Evolutionary conservation across 352 stramenopile species (phyloP).

Genomic region (Phytophthora idaei): DNA sequence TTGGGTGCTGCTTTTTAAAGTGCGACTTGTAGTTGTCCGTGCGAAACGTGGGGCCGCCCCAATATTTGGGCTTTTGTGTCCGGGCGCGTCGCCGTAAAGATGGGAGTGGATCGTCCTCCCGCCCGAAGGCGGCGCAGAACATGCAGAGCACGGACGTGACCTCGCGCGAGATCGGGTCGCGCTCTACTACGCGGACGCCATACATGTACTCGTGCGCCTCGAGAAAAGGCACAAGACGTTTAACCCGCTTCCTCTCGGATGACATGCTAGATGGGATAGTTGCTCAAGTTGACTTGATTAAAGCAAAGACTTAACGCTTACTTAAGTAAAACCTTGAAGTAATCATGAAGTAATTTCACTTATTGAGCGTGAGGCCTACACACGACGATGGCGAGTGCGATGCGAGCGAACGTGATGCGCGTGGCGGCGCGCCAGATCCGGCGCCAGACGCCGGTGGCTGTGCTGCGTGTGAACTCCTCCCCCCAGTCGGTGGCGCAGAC

Average conservation of each 20-base stretch:
- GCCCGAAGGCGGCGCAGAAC: conserved; percentile 37
- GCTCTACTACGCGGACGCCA: conserved; percentile 29
- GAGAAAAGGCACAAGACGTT: conserved; percentile 31
- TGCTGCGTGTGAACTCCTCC: background rate
- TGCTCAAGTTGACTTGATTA: background rate
- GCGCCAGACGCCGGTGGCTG: conserved; percentile 16
- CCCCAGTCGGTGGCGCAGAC: conserved; percentile 31
- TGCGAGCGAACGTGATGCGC: conserved; percentile 45
- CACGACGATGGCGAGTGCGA: conserved; percentile 48
- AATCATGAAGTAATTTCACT: conserved; percentile 2
- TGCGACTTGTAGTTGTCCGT: conserved; percentile 40
- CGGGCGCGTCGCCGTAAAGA: conserved; percentile 13
- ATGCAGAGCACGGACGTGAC: conserved; percentile 26
- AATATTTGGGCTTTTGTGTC: conserved; percentile 31
- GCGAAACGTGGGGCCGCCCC: conserved; percentile 28
- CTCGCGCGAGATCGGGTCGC: background rate
- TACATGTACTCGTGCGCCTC: conserved; percentile 31
- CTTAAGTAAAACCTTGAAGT: conserved; percentile 1
- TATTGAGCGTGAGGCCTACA: conserved; percentile 20
- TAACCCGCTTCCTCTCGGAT: conserved; percentile 13
- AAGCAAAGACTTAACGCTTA: background rate
- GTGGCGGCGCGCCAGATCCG: conserved; percentile 35
- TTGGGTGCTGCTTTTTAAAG: conserved; percentile 19
- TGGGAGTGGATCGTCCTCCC: conserved; percentile 17
- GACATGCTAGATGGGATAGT: background rate